Percentiles rank a stretch among this genome's conserved stretches.
These are phyloP conservation scores for Xylariales sp. DNA, from an alignment of 2,329 filamentous ascomycete genomes.

Conservation along the genomic window DNA sequence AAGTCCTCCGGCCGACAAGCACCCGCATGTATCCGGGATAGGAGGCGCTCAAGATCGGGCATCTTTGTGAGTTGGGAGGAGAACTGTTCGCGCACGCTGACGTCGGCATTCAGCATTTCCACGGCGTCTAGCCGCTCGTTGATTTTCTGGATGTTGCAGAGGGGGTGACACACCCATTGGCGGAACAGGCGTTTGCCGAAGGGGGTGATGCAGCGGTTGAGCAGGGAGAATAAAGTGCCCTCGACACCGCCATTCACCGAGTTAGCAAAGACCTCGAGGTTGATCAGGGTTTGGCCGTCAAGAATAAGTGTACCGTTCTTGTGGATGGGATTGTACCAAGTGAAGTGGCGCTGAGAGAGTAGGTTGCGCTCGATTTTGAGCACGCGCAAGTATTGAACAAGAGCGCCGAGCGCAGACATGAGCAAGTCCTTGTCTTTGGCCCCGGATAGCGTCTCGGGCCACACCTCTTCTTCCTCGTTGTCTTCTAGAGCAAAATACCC, in stretches of 20 bases:
- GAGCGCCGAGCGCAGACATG: conserved; percentile 91
- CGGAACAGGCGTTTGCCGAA: conserved; percentile 97
- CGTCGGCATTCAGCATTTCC: conserved; percentile 88
- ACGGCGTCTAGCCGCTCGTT: conserved; percentile 93
- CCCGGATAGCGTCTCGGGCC: conserved; percentile 80
- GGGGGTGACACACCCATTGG: conserved; percentile 96
- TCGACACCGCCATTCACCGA: conserved; percentile 86
- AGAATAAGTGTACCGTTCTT: conserved; percentile 91
- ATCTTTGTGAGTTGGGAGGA: conserved; percentile 88
- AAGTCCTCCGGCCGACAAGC: conserved; percentile 94
- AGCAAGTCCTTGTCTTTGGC: conserved; percentile 81
- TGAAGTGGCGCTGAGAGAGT: conserved; percentile 90
- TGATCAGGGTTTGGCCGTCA: conserved; percentile 96
- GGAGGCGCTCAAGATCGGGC: conserved; percentile 92
- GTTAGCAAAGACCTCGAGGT: conserved; percentile 97
- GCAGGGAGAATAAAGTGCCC: conserved; percentile 87
- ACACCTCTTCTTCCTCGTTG: conserved; percentile 64
- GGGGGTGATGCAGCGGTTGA: conserved; percentile 94
- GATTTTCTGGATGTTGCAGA: conserved; percentile 87
- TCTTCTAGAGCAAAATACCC: conserved; percentile 79
- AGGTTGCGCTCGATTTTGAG: conserved; percentile 91
- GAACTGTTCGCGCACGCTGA: conserved; percentile 84
- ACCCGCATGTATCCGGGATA: conserved; percentile 93
- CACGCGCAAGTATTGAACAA: conserved; percentile 86
- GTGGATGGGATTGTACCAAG: conserved; percentile 89